These are phyloP conservation scores for Boechera stricta DNA, from an alignment of 345 rosid species.

Conservation along the genomic window DNA sequence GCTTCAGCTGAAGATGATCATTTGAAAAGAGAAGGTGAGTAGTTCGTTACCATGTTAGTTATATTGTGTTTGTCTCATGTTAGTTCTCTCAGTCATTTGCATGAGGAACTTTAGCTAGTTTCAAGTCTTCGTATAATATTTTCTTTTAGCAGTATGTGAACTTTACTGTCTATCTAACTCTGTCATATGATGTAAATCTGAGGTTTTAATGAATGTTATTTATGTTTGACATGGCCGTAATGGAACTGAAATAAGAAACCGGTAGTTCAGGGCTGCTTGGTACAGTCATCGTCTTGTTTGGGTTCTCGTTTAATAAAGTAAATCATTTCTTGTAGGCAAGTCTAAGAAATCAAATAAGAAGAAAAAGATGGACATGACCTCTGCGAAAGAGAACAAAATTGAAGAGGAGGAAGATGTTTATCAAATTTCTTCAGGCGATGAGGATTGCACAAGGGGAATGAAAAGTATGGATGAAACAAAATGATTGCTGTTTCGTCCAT, in stretches of 20 bases:
- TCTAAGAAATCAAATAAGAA: slow-evolving; percentile 39
- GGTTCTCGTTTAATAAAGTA: not conserved
- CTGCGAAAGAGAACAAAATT: slow-evolving; percentile 26
- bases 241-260: slow-evolving; percentile 28
- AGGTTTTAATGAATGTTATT: not conserved
- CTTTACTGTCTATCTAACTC: not conserved
- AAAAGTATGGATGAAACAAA: slow-evolving; percentile 56
- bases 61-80: slow-evolving; percentile 3
- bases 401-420: slow-evolving; percentile 54
- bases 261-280: slow-evolving; percentile 21
- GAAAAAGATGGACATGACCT: slow-evolving; percentile 34
- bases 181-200: not conserved
- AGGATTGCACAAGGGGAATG: slow-evolving; percentile 73
- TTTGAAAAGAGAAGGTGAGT: slow-evolving; percentile 27
- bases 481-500: slow-evolving; percentile 1
- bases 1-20: slow-evolving; percentile 25
- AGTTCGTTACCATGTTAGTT: slow-evolving; percentile 4
- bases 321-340: slow-evolving; percentile 38
- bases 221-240: slow-evolving; percentile 9
- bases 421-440: slow-evolving; percentile 76
- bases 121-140: not conserved
- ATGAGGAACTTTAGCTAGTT: slow-evolving; percentile 1
- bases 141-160: not conserved
- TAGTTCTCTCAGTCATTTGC: not conserved
- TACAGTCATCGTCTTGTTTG: not conserved